Base-by-base conservation (phyloP, 495 filamentous ascomycete genomes). In the Corynascus novoguineensis region DNA sequence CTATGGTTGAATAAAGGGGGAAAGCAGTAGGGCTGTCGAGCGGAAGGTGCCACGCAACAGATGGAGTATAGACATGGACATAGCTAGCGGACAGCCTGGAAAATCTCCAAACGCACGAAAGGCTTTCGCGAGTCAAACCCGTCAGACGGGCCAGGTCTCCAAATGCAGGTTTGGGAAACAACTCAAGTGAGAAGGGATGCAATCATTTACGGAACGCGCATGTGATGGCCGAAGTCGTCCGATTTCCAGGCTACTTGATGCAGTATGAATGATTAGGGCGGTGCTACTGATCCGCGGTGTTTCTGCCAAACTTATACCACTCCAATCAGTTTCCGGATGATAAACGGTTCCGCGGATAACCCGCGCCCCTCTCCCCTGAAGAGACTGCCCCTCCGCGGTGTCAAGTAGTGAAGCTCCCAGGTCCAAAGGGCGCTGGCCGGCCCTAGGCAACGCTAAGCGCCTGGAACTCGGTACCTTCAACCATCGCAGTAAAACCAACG, bases 191-290 rank as follows among this genome's bases (percentile, higher is more conserved):
- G 34, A 46, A 59, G 21, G 21, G n/a, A 48, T n/a, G 31, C n/a
- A 22, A 53, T 37, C 44, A 49, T 53, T 53, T 55, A 58, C 53
- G 44, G 55, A 52, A 53, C 58, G 54, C 61, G 62, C 58, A 57
- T 63, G 62, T 55, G 61, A 53, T 63, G 56, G 31, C 47, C 55
- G 49, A 55, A 57, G 51, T 57, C 37, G 48, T 37, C 56, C 50
- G 37, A 57, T 50, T 59, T 49, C 55, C 53, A 25, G 50, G 44
- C 48, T 68, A 59, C 50, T 49, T 54, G 45, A 55, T 61, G 60
- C 63, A 58, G 53, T 64, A 48, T 61, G 48, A 27, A 54, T 61
- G 48, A 50, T 47, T 58, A 53, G 19, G 48, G 35, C 46, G 55
- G 48, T 49, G 57, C n/a, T 58, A 55, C 59, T 42, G 31, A 34